Conservation (phyloP, 208 protist genomes). For the Trypanosoma melophagium region DNA sequence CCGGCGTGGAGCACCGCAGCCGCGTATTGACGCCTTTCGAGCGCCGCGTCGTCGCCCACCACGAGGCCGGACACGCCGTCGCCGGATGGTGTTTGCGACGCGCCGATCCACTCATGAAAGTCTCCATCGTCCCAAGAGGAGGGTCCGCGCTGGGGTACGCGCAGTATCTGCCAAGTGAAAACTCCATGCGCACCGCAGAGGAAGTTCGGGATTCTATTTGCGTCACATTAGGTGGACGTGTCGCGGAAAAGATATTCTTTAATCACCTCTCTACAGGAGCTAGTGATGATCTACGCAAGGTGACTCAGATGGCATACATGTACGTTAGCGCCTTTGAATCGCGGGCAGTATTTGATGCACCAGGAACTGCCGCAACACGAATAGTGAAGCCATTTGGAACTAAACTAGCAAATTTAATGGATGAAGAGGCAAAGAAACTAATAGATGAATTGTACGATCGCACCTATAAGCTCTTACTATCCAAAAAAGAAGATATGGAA, state of each 20-base stretch:
- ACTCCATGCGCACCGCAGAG: slow-evolving; percentile 85
- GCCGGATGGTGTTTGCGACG: slow-evolving; percentile 97
- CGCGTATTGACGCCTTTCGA: slow-evolving; percentile 87
- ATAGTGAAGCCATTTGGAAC: slow-evolving; percentile 91
- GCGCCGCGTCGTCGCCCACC: slow-evolving; percentile 95
- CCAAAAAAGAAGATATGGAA: slow-evolving; percentile 81
- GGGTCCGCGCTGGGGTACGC: slow-evolving; percentile 95
- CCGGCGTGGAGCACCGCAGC: slow-evolving; percentile 93
- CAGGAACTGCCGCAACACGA: slow-evolving; percentile 49
- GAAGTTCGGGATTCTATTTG: slow-evolving; percentile 95
- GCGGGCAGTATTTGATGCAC: slow-evolving; percentile 71
- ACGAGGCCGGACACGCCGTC: slow-evolving; percentile 98
- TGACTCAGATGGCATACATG: slow-evolving; percentile 93
- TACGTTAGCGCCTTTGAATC: slow-evolving; percentile 81
- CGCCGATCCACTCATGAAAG: slow-evolving; percentile 96
- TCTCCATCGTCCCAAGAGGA: slow-evolving; percentile 97
- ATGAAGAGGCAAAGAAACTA: slow-evolving; percentile 83
- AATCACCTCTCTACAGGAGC: slow-evolving; percentile 92
- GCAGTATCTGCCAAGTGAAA: slow-evolving; percentile 97
- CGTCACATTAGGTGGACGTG: slow-evolving; percentile 93
- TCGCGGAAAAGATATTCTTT: slow-evolving; percentile 94
- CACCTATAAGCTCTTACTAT: slow-evolving; percentile 60
- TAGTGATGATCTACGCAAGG: slow-evolving; percentile 95
- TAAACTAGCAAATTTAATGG: slow-evolving; percentile 77
- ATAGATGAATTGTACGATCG: slow-evolving; percentile 81